phyloP scores from a whole-genome alignment of 495 filamentous ascomycete species.

The Penicillium subrubescens region DNA sequence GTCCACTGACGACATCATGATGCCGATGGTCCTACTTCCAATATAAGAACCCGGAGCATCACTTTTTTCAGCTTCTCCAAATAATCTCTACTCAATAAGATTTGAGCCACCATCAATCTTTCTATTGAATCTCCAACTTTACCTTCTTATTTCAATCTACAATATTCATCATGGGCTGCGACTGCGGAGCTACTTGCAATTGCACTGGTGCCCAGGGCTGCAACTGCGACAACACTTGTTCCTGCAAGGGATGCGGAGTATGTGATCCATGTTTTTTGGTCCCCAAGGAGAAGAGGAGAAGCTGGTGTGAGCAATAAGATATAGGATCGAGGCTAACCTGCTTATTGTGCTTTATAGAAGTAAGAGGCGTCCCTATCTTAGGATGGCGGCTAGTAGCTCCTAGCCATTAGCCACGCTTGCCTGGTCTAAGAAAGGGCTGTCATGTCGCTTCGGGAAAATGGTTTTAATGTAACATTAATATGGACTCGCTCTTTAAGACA shows the following conservation, averaged over 20 bases:
- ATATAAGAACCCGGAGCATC: slow-evolving; percentile 2
- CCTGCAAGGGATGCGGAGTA: slow-evolving; percentile 53
- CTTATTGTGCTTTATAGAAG: not conserved
- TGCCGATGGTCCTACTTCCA: slow-evolving; percentile 13
- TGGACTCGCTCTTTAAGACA: not conserved
- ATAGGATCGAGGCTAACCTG: not conserved
- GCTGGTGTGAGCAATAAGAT: not conserved
- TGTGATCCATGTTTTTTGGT: slow-evolving; percentile 22
- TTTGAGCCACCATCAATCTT: not conserved
- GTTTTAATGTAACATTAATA: not conserved
- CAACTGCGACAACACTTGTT: slow-evolving; percentile 41
- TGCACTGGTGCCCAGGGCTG: slow-evolving; percentile 43
- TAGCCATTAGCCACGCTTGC: not conserved
- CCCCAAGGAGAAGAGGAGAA: not conserved
- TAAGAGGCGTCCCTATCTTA: not conserved
- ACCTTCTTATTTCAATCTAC: not conserved
- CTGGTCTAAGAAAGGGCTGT: not conserved
- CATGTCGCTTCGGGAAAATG: no score
- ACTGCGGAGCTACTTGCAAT: slow-evolving; percentile 41
- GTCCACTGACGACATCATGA: slow-evolving; percentile 34
- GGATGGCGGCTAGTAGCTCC: not conserved
- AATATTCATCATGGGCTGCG: slow-evolving; percentile 38
- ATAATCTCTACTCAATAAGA: not conserved
- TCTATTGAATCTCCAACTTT: not conserved
- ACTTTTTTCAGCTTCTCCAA: not conserved